These are phyloP conservation scores for Aureobasidium namibiae DNA, from an alignment of 2,329 filamentous ascomycete species.

Conservation along the genomic window DNA sequence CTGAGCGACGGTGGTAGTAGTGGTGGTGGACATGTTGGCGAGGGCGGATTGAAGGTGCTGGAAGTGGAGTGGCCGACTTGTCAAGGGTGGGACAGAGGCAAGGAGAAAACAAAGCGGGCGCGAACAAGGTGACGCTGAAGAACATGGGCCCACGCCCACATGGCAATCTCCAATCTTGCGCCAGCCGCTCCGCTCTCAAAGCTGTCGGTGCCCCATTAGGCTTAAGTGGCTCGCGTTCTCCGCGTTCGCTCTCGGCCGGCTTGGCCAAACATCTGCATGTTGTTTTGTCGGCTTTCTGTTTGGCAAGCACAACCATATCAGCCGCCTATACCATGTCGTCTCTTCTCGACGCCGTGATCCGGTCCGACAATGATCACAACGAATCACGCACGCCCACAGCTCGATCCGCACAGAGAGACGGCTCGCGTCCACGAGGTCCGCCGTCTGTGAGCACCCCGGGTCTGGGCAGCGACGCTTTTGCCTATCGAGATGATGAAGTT, in stretches of 20 bases:
- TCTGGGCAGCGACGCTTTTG: constrained; percentile 48
- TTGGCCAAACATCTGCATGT: not conserved
- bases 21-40: constrained; percentile 24
- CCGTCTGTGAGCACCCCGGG: constrained; percentile 42
- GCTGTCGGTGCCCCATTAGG: not conserved
- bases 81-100: not conserved
- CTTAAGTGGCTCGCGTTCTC: not conserved
- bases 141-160: not conserved
- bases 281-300: not conserved
- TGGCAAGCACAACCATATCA: not conserved
- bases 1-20: constrained; percentile 22
- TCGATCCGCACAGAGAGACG: constrained; percentile 15
- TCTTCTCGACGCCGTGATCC: constrained; percentile 41
- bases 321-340: constrained; percentile 40
- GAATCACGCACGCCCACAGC: constrained; percentile 22
- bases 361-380: constrained; percentile 33
- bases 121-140: not conserved
- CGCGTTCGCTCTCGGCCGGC: not conserved
- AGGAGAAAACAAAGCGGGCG: not conserved
- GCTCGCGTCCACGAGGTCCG: constrained; percentile 47
- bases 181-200: not conserved
- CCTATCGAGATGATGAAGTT: constrained; percentile 53
- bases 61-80: not conserved
- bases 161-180: not conserved
- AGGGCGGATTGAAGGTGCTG: not conserved